Percentiles rank a stretch among this genome's conserved stretches.
These are phyloP conservation scores for Xerocomus brunneocitrinus DNA, from an alignment of 768 basidiomycete genomes.

Conservation along the genomic window DNA sequence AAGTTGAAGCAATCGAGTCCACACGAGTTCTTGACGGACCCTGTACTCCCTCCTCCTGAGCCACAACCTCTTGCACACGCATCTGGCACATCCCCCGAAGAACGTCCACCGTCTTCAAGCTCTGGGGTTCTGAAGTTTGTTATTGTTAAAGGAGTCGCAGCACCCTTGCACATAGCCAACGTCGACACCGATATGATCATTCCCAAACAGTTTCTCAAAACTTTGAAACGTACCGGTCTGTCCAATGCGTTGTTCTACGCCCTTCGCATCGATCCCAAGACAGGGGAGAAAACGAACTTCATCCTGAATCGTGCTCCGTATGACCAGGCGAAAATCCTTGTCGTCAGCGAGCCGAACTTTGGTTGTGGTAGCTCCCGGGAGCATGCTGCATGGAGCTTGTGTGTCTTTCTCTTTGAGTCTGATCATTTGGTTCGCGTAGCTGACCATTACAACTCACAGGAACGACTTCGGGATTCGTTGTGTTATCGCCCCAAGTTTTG, in stretches of 20 bases:
- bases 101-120: slow-evolving; percentile 41
- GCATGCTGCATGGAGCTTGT: slow-evolving; percentile 88
- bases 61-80: slow-evolving; percentile 37
- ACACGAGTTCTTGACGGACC: slow-evolving; percentile 74
- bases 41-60: slow-evolving; percentile 51
- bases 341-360: slow-evolving; percentile 86
- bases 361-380: slow-evolving; percentile 89
- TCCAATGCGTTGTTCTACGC: slow-evolving; percentile 79
- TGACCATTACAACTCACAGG: slow-evolving; percentile 31
- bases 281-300: slow-evolving; percentile 80
- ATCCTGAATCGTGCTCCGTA: slow-evolving; percentile 79
- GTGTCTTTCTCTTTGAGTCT: slow-evolving; percentile 28
- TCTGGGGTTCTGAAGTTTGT: slow-evolving; percentile 60
- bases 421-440: not conserved
- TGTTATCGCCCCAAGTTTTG: slow-evolving; percentile 84
- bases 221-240: slow-evolving; percentile 83
- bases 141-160: slow-evolving; percentile 67
- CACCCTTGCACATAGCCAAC: slow-evolving; percentile 77
- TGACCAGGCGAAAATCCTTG: slow-evolving; percentile 69
- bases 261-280: slow-evolving; percentile 72
- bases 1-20: slow-evolving; percentile 68
- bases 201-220: slow-evolving; percentile 92
- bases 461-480: slow-evolving; percentile 89
- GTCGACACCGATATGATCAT: slow-evolving; percentile 95
- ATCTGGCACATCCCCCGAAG: slow-evolving; percentile 26